Conservation (phyloP, 2,329 filamentous ascomycete species). For the Aspergillus ochraceus region DNA sequence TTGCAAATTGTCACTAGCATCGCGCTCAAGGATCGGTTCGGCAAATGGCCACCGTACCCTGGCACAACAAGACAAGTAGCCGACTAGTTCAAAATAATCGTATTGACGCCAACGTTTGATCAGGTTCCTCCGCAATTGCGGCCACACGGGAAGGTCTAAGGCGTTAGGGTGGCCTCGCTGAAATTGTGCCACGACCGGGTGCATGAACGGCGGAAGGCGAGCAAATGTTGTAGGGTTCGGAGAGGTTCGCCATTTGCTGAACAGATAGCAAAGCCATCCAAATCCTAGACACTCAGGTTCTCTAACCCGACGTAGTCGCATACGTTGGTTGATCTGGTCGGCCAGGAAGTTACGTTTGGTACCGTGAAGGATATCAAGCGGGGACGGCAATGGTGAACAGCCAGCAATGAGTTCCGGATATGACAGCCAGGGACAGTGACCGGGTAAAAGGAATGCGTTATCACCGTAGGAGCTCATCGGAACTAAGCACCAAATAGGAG, state of each 20-base stretch:
- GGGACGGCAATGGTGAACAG: background rate
- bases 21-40: constrained; percentile 11
- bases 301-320: background rate
- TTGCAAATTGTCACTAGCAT: constrained; percentile 9
- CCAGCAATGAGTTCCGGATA: background rate
- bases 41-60: constrained; percentile 17
- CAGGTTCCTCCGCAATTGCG: constrained; percentile 1
- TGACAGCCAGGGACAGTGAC: background rate
- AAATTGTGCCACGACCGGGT: background rate
- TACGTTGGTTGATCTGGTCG: constrained; percentile 1
- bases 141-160: background rate
- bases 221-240: background rate
- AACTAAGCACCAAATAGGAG: background rate
- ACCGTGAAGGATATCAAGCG: constrained; percentile 8
- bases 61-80: constrained; percentile 8
- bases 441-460: background rate
- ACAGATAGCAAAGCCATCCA: constrained; percentile 7
- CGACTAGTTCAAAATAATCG: constrained; percentile 10
- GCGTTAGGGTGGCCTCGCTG: background rate
- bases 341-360: constrained; percentile 8
- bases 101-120: background rate
- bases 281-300: constrained; percentile 8
- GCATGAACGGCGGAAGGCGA: background rate
- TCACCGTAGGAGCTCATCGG: background rate
- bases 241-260: constrained; percentile 6